Evolutionary conservation across 2,329 filamentous ascomycete genomes (phyloP).

Genomic region (Aspergillus udagawae): DNA sequence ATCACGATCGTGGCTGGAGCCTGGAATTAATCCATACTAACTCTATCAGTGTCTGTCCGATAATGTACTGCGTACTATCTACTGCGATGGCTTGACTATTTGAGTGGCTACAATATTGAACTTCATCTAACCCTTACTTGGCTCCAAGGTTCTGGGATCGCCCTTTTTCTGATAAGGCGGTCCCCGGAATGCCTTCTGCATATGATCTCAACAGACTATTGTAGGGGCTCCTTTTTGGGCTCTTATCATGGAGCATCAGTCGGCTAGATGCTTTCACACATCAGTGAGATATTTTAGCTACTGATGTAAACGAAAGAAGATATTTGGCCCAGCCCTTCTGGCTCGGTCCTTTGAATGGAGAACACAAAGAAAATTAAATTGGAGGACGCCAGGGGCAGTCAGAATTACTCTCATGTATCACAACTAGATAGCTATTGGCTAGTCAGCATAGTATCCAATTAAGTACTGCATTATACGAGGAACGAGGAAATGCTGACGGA

Average conservation of each 20-base stretch:
- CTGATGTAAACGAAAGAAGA: neutral
- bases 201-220: neutral
- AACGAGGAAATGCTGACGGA: neutral
- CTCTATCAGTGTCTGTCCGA: neutral
- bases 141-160: neutral
- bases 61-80: neutral
- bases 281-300: neutral
- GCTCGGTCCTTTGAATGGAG: neutral
- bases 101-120: neutral
- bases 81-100: neutral
- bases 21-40: neutral
- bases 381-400: neutral
- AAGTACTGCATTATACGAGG: neutral
- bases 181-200: neutral
- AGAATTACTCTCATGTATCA: neutral
- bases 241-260: neutral
- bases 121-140: neutral
- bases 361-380: neutral
- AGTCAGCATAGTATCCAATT: neutral
- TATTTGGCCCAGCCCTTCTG: neutral
- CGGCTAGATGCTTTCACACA: neutral
- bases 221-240: neutral
- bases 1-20: neutral
- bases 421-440: neutral
- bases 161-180: neutral